A percentile compares a stretch with the other conserved stretches of the same genome.
Conservation (phyloP, 164 flowering plant species). For the Santalum album region DNA sequence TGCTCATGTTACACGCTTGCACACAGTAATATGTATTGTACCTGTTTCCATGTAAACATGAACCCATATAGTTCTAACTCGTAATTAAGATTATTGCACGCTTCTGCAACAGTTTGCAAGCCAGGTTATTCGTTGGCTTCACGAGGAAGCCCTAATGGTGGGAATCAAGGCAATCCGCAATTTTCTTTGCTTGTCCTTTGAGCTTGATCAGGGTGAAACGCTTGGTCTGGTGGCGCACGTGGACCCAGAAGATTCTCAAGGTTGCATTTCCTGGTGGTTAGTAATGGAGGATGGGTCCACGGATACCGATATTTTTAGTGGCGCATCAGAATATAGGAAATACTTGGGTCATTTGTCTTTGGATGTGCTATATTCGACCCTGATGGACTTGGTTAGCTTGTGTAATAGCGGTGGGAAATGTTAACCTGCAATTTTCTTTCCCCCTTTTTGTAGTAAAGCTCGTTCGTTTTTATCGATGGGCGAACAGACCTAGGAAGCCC, state of each 20-base stretch:
- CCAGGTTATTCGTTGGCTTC: conserved; percentile 84
- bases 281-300: conserved; percentile 58
- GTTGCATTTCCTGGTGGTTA: conserved; percentile 96
- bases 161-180: conserved; percentile 79
- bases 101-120: conserved; percentile 57
- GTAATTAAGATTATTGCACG: not conserved
- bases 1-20: no score
- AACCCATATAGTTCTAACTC: not conserved
- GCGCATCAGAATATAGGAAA: conserved; percentile 45
- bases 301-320: conserved; percentile 26
- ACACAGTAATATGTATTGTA: no score
- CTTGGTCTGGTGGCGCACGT: conserved; percentile 77
- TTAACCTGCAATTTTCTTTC: no score
- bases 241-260: conserved; percentile 56
- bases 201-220: conserved; percentile 76
- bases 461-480: no score
- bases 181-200: conserved; percentile 69
- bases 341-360: conserved; percentile 72
- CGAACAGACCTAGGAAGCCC: no score
- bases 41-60: no score
- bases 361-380: conserved; percentile 56
- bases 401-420: conserved; percentile 33
- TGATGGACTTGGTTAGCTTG: conserved; percentile 75
- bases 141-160: conserved; percentile 74
- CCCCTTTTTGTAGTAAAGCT: no score